Evolutionary conservation across 2,329 filamentous ascomycete genomes (phyloP).

Genomic region (Fusarium temperatum): DNA sequence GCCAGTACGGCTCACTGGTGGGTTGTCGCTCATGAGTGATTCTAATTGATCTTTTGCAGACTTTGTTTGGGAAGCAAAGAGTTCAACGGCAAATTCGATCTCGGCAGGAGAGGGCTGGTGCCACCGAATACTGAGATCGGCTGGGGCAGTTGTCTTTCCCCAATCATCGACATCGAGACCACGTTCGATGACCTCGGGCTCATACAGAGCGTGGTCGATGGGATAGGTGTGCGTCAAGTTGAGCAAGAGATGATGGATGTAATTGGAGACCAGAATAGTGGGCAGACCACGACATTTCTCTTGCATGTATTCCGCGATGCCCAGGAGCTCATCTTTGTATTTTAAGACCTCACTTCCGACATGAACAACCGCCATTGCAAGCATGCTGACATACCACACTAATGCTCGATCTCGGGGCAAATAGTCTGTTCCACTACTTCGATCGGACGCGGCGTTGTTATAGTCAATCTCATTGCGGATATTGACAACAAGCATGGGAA

Average conservation of each 20-base stretch:
- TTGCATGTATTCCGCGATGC: constrained; percentile 96
- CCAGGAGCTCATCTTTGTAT: constrained; percentile 88
- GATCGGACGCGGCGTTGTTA: constrained; percentile 93
- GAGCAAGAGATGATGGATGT: constrained; percentile 93
- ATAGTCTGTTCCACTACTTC: constrained; percentile 92
- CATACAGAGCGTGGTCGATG: constrained; percentile 87
- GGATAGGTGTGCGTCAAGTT: constrained; percentile 96
- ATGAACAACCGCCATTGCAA: constrained; percentile 98
- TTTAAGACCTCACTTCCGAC: constrained; percentile 89
- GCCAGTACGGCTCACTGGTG: constrained; percentile 87
- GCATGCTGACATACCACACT: constrained; percentile 96
- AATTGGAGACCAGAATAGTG: constrained; percentile 96
- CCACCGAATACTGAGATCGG: constrained; percentile 87
- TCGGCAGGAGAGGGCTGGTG: constrained; percentile 84
- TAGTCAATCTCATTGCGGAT: constrained; percentile 97
- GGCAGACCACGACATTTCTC: constrained; percentile 92
- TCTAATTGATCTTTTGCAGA: constrained; percentile 79
- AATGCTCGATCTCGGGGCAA: constrained; percentile 90
- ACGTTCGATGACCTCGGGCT: constrained; percentile 74
- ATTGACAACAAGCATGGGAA: constrained; percentile 88
- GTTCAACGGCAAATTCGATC: constrained; percentile 85
- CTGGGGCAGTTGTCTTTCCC: constrained; percentile 79
- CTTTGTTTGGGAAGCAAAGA: constrained; percentile 86
- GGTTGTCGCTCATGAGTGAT: constrained; percentile 81
- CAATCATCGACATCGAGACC: constrained; percentile 84